Conservation (phyloP, 495 filamentous ascomycete genomes). For the Penicillium paxilli region DNA sequence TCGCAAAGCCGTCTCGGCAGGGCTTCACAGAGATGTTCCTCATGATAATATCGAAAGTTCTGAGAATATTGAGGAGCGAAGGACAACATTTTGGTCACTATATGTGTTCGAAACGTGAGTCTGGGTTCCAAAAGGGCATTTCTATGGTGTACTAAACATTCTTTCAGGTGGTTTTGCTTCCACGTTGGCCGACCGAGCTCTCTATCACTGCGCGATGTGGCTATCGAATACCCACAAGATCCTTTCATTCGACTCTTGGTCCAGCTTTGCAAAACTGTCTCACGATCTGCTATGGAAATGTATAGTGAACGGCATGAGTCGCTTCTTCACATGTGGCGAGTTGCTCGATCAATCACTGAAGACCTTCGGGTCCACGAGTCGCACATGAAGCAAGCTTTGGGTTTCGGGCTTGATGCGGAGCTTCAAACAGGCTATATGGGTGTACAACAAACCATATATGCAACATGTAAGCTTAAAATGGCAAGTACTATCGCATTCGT, state of each 20-base stretch:
- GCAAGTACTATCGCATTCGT: not conserved
- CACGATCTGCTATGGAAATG: slow-evolving; percentile 37
- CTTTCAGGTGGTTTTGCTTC: slow-evolving; percentile 43
- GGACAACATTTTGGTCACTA: slow-evolving; percentile 44
- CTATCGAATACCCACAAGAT: slow-evolving; percentile 35
- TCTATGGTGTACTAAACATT: not conserved
- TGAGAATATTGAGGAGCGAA: slow-evolving; percentile 35
- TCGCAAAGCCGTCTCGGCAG: slow-evolving; percentile 43
- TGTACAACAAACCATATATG: slow-evolving; percentile 37
- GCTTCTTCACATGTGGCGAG: slow-evolving; percentile 44
- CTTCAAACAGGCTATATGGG: slow-evolving; percentile 34
- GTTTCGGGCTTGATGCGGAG: slow-evolving; percentile 33
- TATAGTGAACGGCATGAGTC: slow-evolving; percentile 44
- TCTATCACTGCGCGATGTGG: slow-evolving; percentile 33
- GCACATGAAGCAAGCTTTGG: slow-evolving; percentile 29
- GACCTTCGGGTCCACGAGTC: slow-evolving; percentile 35
- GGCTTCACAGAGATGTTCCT: slow-evolving; percentile 43
- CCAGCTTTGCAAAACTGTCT: slow-evolving; percentile 34
- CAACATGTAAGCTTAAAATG: slow-evolving; percentile 28
- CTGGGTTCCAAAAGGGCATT: no score
- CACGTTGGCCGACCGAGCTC: slow-evolving; percentile 41
- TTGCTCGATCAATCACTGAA: slow-evolving; percentile 37
- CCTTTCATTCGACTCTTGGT: slow-evolving; percentile 33
- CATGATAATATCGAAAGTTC: slow-evolving; percentile 20
- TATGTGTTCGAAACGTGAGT: slow-evolving; percentile 44